phyloP scores from a whole-genome alignment of 2,329 filamentous ascomycete species.

The Alternaria arbusti region DNA sequence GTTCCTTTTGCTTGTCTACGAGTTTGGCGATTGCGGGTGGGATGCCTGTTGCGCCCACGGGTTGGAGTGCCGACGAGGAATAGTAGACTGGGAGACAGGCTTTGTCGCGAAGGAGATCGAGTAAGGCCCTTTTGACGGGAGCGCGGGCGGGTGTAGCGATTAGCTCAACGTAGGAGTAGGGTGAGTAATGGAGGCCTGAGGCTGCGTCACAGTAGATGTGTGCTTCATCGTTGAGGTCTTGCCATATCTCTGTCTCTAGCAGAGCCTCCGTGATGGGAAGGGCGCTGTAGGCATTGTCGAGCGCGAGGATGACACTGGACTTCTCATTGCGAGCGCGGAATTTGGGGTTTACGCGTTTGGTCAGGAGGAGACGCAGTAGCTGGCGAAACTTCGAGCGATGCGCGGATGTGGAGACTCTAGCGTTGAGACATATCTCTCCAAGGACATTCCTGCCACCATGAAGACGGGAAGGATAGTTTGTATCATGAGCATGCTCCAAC shows the following conservation, averaged over 20 bases:
- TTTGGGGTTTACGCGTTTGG: conserved; percentile 63
- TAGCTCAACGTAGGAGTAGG: conserved; percentile 65
- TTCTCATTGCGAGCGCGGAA: conserved; percentile 63
- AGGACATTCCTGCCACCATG: conserved; percentile 69
- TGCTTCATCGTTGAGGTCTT: conserved; percentile 66
- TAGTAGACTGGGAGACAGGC: conserved; percentile 42
- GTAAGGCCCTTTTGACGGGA: conserved; percentile 24
- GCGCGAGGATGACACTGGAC: conserved; percentile 65
- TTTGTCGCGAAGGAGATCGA: conserved; percentile 43
- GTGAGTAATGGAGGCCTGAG: conserved; percentile 65
- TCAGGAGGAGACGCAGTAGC: conserved; percentile 63
- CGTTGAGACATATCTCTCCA: conserved; percentile 67
- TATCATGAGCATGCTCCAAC: conserved; percentile 65
- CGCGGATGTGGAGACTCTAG: conserved; percentile 52
- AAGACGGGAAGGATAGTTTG: conserved; percentile 68
- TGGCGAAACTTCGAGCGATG: conserved; percentile 42
- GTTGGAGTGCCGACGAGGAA: conserved; percentile 46
- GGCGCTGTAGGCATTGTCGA: conserved; percentile 62
- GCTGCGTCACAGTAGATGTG: conserved; percentile 48
- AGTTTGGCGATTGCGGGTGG: conserved; percentile 35
- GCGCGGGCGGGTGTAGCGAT: conserved; percentile 28
- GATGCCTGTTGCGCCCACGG: conserved; percentile 45
- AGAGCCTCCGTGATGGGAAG: conserved; percentile 63
- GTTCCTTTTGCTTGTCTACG: conserved; percentile 41
- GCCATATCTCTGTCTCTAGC: conserved; percentile 70